Percentiles rank a stretch among this genome's conserved stretches.
These are phyloP conservation scores for Sporothrix inflata DNA, from an alignment of 2,329 filamentous ascomycete genomes.

Conservation along the genomic window DNA sequence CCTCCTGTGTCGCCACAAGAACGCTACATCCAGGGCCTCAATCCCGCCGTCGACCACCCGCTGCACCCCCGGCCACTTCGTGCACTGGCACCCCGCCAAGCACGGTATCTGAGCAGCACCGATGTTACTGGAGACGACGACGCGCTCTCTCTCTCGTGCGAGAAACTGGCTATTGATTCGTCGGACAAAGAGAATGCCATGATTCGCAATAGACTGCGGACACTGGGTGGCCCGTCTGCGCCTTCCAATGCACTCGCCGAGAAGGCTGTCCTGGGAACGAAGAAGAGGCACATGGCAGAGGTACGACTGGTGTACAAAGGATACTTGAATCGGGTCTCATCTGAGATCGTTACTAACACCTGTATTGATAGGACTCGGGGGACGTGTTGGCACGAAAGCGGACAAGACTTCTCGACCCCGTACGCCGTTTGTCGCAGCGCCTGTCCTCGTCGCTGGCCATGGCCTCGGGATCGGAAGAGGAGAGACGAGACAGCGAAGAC, in stretches of 20 bases:
- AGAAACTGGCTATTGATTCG: conserved; percentile 20
- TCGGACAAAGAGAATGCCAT: conserved; percentile 29
- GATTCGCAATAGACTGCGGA: conserved; percentile 1
- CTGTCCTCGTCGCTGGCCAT: conserved; percentile 31
- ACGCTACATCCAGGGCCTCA: conserved; percentile 34
- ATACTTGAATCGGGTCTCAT: too few relatives aligned
- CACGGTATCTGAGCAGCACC: conserved; percentile 14
- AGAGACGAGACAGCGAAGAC: background rate
- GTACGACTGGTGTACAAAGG: background rate
- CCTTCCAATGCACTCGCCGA: background rate
- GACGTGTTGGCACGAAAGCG: conserved; percentile 29
- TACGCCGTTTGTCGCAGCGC: conserved; percentile 33
- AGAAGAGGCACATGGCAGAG: conserved; percentile 30
- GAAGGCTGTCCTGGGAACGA: background rate
- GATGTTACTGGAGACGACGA: background rate
- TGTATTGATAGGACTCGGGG: background rate
- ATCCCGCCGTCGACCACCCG: conserved; percentile 32
- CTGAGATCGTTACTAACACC: background rate
- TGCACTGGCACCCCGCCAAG: conserved; percentile 1
- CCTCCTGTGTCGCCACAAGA: conserved; percentile 32
- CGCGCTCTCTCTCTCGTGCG: conserved; percentile 9
- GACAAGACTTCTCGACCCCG: conserved; percentile 29
- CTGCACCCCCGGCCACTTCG: conserved; percentile 34
- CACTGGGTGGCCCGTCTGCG: background rate
- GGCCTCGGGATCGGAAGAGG: conserved; percentile 1